phyloP scores from a whole-genome alignment of 1,284 basidiomycete genomes.

The Apiotrichum porosum region DNA sequence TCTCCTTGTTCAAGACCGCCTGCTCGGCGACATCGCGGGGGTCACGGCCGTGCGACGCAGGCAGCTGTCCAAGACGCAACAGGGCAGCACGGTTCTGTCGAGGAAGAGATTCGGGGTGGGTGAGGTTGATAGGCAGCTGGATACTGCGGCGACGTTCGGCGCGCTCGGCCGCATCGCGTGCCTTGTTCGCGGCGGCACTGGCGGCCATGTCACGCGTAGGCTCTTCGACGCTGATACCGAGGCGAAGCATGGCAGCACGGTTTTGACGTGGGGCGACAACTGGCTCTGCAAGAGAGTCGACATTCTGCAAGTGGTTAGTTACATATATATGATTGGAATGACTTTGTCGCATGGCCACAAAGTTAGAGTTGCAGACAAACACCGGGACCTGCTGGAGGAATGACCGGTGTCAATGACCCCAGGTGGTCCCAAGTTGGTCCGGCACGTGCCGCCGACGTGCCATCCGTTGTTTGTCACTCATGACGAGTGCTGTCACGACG shows the following conservation, averaged over 20 bases:
- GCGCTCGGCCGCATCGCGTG: conserved; percentile 26
- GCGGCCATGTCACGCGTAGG: conserved; percentile 17
- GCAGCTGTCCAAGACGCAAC: conserved; percentile 10
- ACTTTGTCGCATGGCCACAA: too few relatives aligned
- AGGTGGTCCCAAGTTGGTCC: too few relatives aligned
- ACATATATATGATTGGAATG: too few relatives aligned
- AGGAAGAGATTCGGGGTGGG: conserved; percentile 5
- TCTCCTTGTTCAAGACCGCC: conserved; percentile 22
- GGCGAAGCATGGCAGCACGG: conserved; percentile 27
- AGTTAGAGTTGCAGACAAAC: too few relatives aligned
- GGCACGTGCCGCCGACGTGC: too few relatives aligned
- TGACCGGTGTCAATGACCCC: too few relatives aligned
- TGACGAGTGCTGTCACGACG: too few relatives aligned
- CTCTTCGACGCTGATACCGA: background rate
- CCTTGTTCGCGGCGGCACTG: conserved; percentile 26
- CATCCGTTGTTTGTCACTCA: too few relatives aligned
- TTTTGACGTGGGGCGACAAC: conserved; percentile 25
- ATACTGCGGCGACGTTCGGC: conserved; percentile 27
- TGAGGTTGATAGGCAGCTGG: conserved; percentile 23
- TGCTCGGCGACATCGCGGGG: conserved; percentile 15
- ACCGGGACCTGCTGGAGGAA: too few relatives aligned
- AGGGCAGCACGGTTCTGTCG: conserved; percentile 18
- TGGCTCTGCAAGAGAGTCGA: conserved; percentile 32
- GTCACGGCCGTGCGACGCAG: conserved; percentile 1
- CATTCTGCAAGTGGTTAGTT: conserved; percentile 17